Base-by-base conservation (phyloP, 1,284 basidiomycete genomes). In the Boletellus sp. region DNA sequence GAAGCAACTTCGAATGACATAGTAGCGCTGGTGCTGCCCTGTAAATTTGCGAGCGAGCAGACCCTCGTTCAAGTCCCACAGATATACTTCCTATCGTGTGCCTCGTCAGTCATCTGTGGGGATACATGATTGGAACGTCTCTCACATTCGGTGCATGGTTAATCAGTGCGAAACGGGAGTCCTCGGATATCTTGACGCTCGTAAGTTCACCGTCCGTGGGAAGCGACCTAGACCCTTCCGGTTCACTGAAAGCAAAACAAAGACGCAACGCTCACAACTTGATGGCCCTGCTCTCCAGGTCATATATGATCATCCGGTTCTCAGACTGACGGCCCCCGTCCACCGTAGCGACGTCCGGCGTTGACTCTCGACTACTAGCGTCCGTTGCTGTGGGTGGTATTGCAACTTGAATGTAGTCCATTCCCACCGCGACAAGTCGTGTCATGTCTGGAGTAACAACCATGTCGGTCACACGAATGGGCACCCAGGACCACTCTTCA, bases 1-100 rank as follows among this genome's bases (percentile, higher is more conserved):
- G 69, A 98, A 98, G 64, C 92, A 94, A 67, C 90, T 91, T 52
- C 91, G 82, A 55, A 99, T 91, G 56, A 97, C 84, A 69, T 91
- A 90, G 37, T 80, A 77, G 4, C 81, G 81, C 70, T 95, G 92
- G 35, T 80, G 80, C 62, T 94, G 89, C 22, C 91, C 95, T 2
- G 82, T 82, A 65, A 87, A 96, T 68, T 85, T 89, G 58, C 89
- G 84, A 26, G 86, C 78, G 57, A 93, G 74, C 49, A 81, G 80
- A 44, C 82, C 79, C 46, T 81, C 78, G 19, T 78, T 73, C 44
- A 98, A 78, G 64, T 93, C 86, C 85, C 90, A 93, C 56, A 97
- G 71, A 60, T 93, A 86, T 43, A 97, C 81, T 72, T 97, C 93
- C 91, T 96, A 54, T 50, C 40, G 58, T 41, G 36, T 51, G 43